These are phyloP conservation scores for Paecilomyces sp. DNA, from an alignment of 2,329 filamentous ascomycete species.

Conservation along the genomic window DNA sequence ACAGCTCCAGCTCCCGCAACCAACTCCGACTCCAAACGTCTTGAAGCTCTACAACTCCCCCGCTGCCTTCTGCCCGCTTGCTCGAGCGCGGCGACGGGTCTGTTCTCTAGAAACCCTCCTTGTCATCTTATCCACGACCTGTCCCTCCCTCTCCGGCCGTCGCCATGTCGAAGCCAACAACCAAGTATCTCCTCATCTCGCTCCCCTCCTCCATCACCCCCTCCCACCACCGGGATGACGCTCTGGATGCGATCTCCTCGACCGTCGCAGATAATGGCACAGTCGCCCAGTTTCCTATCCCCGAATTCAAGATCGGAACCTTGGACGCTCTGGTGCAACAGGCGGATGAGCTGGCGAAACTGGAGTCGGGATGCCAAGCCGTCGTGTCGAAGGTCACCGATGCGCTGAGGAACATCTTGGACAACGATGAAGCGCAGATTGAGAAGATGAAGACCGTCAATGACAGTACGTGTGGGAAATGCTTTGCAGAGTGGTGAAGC, in stretches of 20 bases:
- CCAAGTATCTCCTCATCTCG: conserved; percentile 80
- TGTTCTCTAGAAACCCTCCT: conserved; percentile 1
- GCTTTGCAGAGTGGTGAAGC: not conserved
- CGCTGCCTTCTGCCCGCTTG: conserved; percentile 15
- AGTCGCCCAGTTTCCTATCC: conserved; percentile 71
- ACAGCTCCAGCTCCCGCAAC: conserved; percentile 1
- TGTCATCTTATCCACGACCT: not conserved
- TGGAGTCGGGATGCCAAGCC: conserved; percentile 69
- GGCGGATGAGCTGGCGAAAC: conserved; percentile 87
- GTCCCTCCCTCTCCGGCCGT: not conserved
- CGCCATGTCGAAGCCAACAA: conserved; percentile 34
- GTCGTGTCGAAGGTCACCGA: conserved; percentile 86
- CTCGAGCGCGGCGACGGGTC: conserved; percentile 14
- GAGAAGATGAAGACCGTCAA: conserved; percentile 88
- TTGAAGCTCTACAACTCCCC: conserved; percentile 1
- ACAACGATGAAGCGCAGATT: conserved; percentile 75
- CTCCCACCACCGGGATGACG: conserved; percentile 71
- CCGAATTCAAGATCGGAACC: conserved; percentile 96
- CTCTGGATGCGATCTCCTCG: conserved; percentile 65
- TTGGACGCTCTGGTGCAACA: conserved; percentile 92
- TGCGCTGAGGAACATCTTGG: conserved; percentile 72
- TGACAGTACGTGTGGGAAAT: conserved; percentile 57
- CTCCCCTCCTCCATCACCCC: conserved; percentile 82
- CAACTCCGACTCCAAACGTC: conserved; percentile 3
- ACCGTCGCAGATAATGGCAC: conserved; percentile 71